phyloP scores from a whole-genome alignment of 2,329 filamentous ascomycete genomes.

The Trichoderma sp. region DNA sequence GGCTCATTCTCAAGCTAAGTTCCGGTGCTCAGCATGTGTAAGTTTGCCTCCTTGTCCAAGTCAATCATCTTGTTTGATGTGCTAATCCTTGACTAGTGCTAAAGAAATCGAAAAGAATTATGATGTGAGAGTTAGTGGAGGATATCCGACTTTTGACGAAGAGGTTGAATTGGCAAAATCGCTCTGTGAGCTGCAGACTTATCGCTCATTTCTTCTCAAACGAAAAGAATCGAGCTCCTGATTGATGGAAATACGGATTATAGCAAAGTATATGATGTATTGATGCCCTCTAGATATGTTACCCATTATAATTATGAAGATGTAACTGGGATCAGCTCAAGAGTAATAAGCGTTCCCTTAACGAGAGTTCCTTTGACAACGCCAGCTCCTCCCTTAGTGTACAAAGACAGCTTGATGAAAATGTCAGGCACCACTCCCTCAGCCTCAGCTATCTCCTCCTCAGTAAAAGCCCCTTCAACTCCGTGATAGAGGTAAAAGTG shows the following conservation, averaged over 20 bases:
- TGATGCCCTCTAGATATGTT: neutral
- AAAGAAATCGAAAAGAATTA: slow-evolving; percentile 7
- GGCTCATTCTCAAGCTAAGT: slow-evolving; percentile 5
- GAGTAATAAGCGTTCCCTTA: neutral
- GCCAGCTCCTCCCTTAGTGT: neutral
- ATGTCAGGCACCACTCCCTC: slow-evolving; percentile 6
- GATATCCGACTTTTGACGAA: slow-evolving; percentile 1
- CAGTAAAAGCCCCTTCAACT: neutral
- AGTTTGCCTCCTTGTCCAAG: neutral
- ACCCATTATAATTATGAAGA: neutral
- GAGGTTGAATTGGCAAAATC: slow-evolving; percentile 8
- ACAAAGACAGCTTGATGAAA: slow-evolving; percentile 6
- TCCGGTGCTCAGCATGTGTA: slow-evolving; percentile 13
- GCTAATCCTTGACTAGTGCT: neutral
- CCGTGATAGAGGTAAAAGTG: neutral
- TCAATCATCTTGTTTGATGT: neutral
- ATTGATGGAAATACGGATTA: neutral
- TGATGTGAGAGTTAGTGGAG: neutral
- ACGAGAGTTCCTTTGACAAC: neutral
- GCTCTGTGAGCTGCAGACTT: neutral
- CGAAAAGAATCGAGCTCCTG: neutral
- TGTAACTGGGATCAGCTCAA: neutral
- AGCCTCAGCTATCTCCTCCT: slow-evolving; percentile 3
- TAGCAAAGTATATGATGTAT: neutral
- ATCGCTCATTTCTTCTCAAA: neutral